These are phyloP conservation scores for Neurospora sp. DNA, from an alignment of 495 filamentous ascomycete genomes.

Conservation along the genomic window DNA sequence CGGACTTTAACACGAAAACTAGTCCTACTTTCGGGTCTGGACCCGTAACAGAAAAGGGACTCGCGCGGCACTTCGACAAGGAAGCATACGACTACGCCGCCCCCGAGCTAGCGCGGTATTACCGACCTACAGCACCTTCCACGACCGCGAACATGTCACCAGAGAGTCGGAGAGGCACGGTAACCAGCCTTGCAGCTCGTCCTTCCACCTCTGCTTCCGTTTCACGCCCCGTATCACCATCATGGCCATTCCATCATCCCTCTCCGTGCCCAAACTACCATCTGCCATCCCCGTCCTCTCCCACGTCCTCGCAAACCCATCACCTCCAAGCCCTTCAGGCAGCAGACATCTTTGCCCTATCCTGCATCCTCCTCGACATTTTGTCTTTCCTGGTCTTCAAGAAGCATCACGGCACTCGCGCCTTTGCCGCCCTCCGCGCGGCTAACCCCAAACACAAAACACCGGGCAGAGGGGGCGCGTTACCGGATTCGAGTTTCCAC, in stretches of 20 bases:
- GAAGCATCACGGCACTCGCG: conserved; percentile 38
- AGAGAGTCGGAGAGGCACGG: neutral
- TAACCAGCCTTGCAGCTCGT: conserved; percentile 13
- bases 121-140: neutral
- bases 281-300: neutral
- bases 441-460: conserved; percentile 46
- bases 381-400: conserved; percentile 65
- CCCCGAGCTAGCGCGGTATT: conserved; percentile 45
- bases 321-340: conserved; percentile 34
- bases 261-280: neutral
- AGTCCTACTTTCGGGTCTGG: neutral
- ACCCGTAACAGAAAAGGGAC: neutral
- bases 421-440: conserved; percentile 64
- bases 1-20: neutral
- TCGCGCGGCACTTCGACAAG: conserved; percentile 40
- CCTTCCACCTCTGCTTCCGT: conserved; percentile 20
- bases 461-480: conserved; percentile 57
- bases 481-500: conserved; percentile 73
- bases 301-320: conserved; percentile 15
- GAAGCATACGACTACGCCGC: conserved; percentile 84
- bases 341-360: conserved; percentile 70
- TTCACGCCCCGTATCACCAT: conserved; percentile 3
- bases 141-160: neutral
- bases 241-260: neutral
- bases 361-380: conserved; percentile 59